A percentile compares a stretch with the other conserved stretches of the same genome.
Conservation (phyloP, 768 basidiomycete species). For the Termitomyces sp. region DNA sequence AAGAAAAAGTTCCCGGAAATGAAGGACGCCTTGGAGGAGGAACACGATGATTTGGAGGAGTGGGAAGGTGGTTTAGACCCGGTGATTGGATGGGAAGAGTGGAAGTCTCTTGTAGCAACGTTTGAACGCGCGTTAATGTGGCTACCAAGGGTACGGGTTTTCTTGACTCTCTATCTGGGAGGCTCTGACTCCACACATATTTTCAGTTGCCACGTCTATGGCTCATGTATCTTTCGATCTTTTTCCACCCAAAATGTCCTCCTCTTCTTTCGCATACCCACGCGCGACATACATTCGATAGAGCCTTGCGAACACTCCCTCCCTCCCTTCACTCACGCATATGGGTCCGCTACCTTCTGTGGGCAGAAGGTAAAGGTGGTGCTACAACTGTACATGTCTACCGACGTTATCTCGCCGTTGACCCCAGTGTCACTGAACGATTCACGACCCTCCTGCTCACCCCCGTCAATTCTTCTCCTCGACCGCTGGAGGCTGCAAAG, state of each 20-base stretch:
- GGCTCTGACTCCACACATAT: neutral
- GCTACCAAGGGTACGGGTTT: slow-evolving; percentile 72
- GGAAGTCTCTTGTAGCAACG: slow-evolving; percentile 82
- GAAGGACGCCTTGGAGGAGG: slow-evolving; percentile 86
- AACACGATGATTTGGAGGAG: slow-evolving; percentile 71
- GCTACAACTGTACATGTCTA: slow-evolving; percentile 78
- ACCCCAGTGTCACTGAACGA: slow-evolving; percentile 77
- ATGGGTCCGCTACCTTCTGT: slow-evolving; percentile 90
- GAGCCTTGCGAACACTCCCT: slow-evolving; percentile 88
- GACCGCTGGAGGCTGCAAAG: slow-evolving; percentile 93
- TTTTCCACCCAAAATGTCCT: slow-evolving; percentile 88
- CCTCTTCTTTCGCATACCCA: slow-evolving; percentile 82
- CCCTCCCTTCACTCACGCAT: slow-evolving; percentile 89
- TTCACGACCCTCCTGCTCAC: slow-evolving; percentile 70
- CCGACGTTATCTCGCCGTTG: slow-evolving; percentile 82
- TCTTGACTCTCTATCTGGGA: neutral
- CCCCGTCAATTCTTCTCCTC: slow-evolving; percentile 50
- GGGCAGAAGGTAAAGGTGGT: slow-evolving; percentile 85
- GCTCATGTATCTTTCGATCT: slow-evolving; percentile 89
- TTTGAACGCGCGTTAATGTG: slow-evolving; percentile 96
- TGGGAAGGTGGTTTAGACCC: slow-evolving; percentile 89
- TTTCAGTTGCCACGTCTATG: slow-evolving; percentile 86
- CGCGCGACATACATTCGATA: slow-evolving; percentile 91
- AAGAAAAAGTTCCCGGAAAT: slow-evolving; percentile 91
- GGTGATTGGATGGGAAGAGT: slow-evolving; percentile 94